Evolutionary conservation across 1,139 yeast species (phyloP).

Genomic region (Suhomyces bribrorum): DNA sequence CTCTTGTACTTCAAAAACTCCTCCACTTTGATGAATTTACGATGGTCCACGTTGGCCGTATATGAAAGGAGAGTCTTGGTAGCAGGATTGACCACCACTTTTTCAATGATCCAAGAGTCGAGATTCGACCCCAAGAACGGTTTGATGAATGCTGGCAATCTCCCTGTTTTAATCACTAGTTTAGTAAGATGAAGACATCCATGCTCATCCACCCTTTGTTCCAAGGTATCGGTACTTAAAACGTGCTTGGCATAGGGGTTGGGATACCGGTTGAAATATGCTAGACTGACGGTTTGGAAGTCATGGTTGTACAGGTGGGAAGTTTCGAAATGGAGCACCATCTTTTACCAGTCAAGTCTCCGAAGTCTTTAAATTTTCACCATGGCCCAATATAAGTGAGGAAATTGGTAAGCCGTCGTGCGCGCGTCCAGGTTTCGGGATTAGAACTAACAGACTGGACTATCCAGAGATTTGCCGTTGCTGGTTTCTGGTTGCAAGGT

Average conservation of each 20-base stretch:
- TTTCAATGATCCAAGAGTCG: conserved; percentile 84
- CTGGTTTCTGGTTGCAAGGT: too few species aligned
- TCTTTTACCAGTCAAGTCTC: conserved; percentile 21
- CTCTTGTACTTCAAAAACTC: conserved; percentile 61
- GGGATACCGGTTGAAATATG: conserved; percentile 84
- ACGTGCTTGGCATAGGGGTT: conserved; percentile 93
- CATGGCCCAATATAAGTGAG: conserved; percentile 3
- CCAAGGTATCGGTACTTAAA: conserved; percentile 76
- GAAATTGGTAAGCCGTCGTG: conserved; percentile 10
- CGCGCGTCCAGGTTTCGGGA: conserved; percentile 1
- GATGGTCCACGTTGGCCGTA: conserved; percentile 85
- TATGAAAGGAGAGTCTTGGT: conserved; percentile 61
- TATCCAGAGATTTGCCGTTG: too few species aligned
- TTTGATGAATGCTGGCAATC: conserved; percentile 76
- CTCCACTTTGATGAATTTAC: conserved; percentile 74
- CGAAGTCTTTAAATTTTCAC: conserved; percentile 8
- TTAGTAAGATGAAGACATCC: conserved; percentile 76
- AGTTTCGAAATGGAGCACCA: conserved; percentile 69
- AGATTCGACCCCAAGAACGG: conserved; percentile 75
- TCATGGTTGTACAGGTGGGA: conserved; percentile 59
- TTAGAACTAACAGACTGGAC: not conserved
- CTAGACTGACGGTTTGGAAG: conserved; percentile 73
- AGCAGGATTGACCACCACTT: conserved; percentile 70
- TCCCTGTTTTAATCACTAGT: conserved; percentile 75
- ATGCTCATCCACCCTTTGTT: conserved; percentile 53